Conservation (phyloP, 148 eudicot species). For the Oxyria digyna region DNA sequence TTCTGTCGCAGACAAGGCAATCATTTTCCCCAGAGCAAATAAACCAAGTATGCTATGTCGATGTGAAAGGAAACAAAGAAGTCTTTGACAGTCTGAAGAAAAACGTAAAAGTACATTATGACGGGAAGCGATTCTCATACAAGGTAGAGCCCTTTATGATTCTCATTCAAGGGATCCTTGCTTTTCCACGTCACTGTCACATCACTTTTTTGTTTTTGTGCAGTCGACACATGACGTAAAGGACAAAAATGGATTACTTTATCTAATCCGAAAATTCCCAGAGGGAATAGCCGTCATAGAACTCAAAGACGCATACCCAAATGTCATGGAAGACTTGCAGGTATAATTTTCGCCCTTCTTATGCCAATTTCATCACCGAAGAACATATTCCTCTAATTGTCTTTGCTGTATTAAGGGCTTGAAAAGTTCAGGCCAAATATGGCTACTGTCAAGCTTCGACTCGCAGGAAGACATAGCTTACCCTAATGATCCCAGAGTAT, state of each 20-base stretch:
- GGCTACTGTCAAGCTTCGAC: constrained; percentile 59
- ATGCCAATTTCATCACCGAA: too few relatives aligned
- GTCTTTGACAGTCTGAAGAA: constrained; percentile 87
- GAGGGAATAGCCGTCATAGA: constrained; percentile 84
- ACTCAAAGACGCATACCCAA: constrained; percentile 82
- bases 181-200: too few relatives aligned
- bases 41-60: constrained; percentile 66
- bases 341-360: constrained; percentile 23
- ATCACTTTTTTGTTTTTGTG: not conserved
- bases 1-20: constrained; percentile 57
- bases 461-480: constrained; percentile 69
- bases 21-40: constrained; percentile 82
- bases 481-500: constrained; percentile 50
- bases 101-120: constrained; percentile 73
- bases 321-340: constrained; percentile 86
- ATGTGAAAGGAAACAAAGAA: constrained; percentile 52
- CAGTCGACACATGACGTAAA: constrained; percentile 76
- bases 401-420: constrained; percentile 22
- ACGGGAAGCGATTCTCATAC: constrained; percentile 69
- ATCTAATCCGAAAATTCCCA: constrained; percentile 42
- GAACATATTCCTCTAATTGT: too few relatives aligned
- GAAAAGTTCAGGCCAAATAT: constrained; percentile 48
- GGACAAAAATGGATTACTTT: constrained; percentile 47
- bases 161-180: not conserved
- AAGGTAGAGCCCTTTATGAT: constrained; percentile 37